Evolutionary conservation across 768 basidiomycete species (phyloP), one percentile per base, ranked within the genome.

Genomic region (Leccinum variicolor): DNA sequence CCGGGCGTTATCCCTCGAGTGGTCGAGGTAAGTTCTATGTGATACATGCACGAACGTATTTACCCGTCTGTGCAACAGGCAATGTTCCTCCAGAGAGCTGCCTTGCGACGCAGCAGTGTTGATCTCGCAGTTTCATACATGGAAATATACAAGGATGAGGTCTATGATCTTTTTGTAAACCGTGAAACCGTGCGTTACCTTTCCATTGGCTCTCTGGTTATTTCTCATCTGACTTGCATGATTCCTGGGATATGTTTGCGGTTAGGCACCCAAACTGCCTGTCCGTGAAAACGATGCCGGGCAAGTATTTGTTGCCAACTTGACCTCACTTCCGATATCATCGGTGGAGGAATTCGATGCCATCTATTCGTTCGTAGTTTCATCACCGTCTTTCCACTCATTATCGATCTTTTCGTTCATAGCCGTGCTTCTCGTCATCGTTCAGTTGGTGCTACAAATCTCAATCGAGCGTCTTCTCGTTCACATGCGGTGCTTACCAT

Each of bases 121-220:
- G 76, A 78, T 1, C 73, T 86, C 23, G 66, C 77, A 6, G 76
- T 89, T 14, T 89, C 89, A 1, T 94, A 94, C 60, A 89, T 92
- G 84, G 92, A 95, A 69, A 92, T 95, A 53, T 92, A 94, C 74
- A 91, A 90, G 66, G 92, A 95, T 66, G 93, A 95, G 60, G 88
- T 90, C 3, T 94, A 90, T 65, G 93, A 94, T 68, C 80, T 96
- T 25, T 79, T 95, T 3, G 90, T 90, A 1, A 77, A 81, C 52
- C 77, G 88, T 52, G 88, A 88, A 56, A 83, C 79, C 54, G 88
- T 87, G 64, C 21, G 83, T 77, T 28, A 17, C 28, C 3, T 48
- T 47, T n/a, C 19, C 3, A 29, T 33, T 26, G n/a, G 23, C 19
- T 29, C 29, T 26, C 7, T 11, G 19, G 3, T 29, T 25, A 6